phyloP scores from a whole-genome alignment of 75 land plant genomes.

The Isoetes taiwanensis region DNA sequence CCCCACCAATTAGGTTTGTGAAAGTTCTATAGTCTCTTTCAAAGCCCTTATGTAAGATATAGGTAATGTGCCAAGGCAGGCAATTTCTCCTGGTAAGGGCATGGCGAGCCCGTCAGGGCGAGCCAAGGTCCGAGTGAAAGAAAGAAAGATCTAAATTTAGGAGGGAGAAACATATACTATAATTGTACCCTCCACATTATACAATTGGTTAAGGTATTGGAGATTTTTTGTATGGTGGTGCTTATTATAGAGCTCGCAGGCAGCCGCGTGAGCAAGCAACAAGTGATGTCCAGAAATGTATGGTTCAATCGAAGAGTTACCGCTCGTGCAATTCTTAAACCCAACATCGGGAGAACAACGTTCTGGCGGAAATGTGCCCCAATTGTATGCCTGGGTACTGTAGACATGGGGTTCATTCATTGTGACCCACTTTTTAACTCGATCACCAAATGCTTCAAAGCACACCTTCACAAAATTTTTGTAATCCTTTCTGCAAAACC shows the following conservation, averaged over 20 bases:
- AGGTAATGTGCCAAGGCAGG: too few species aligned
- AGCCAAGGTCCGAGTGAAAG: too few species aligned
- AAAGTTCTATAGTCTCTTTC: too few species aligned
- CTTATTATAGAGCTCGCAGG: background rate
- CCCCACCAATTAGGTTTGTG: too few species aligned
- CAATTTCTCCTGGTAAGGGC: too few species aligned
- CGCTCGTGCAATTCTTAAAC: background rate
- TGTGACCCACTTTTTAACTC: conserved; percentile 6
- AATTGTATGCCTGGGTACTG: background rate
- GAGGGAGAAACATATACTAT: too few species aligned
- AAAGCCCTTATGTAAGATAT: too few species aligned
- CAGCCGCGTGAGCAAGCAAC: background rate
- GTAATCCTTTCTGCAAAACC: background rate
- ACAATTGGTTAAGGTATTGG: too few species aligned
- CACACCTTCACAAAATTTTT: background rate
- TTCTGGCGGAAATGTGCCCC: background rate
- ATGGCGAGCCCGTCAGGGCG: too few species aligned
- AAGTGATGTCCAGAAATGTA: background rate
- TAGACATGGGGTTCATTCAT: background rate
- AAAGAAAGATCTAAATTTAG: too few species aligned
- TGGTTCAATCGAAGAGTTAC: background rate
- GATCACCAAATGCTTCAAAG: conserved; percentile 1
- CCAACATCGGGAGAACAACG: background rate
- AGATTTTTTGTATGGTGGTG: too few species aligned
- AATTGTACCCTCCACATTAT: too few species aligned